Evolutionary conservation across 495 filamentous ascomycete species (phyloP).

Genomic region (Penicillium canariense): DNA sequence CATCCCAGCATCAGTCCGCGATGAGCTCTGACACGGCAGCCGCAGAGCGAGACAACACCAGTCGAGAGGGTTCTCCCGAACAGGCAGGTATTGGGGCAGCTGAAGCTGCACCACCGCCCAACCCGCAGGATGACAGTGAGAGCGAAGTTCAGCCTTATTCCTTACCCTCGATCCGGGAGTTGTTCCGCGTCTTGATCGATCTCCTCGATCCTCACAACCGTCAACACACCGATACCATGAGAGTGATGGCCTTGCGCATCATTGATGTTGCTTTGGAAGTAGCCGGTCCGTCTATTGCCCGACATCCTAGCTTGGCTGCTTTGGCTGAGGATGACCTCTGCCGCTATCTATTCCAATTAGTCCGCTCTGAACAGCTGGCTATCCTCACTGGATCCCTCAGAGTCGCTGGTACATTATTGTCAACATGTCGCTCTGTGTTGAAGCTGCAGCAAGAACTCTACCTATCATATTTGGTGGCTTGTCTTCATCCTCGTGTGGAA

Average conservation of each 20-base stretch:
- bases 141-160: conserved; percentile 81
- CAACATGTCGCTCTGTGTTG: conserved; percentile 86
- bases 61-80: conserved; percentile 35
- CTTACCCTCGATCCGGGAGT: conserved; percentile 86
- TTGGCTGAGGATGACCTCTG: conserved; percentile 93
- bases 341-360: conserved; percentile 92
- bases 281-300: conserved; percentile 91
- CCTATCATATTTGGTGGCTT: conserved; percentile 89
- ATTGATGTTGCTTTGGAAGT: conserved; percentile 98
- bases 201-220: conserved; percentile 89
- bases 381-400: conserved; percentile 89
- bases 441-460: conserved; percentile 98
- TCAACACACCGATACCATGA: conserved; percentile 89
- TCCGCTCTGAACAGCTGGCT: conserved; percentile 91
- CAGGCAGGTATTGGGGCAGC: conserved; percentile 37
- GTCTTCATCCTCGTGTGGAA: conserved; percentile 85
- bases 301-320: conserved; percentile 83
- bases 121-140: conserved; percentile 33
- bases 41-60: conserved; percentile 35
- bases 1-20: conserved; percentile 45
- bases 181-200: conserved; percentile 93
- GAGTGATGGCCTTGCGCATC: conserved; percentile 94
- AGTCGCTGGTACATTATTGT: conserved; percentile 85
- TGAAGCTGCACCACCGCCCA: conserved; percentile 46
- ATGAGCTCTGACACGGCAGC: conserved; percentile 43